phyloP scores from a whole-genome alignment of 768 basidiomycete species.

The Saitozyma sp. region DNA sequence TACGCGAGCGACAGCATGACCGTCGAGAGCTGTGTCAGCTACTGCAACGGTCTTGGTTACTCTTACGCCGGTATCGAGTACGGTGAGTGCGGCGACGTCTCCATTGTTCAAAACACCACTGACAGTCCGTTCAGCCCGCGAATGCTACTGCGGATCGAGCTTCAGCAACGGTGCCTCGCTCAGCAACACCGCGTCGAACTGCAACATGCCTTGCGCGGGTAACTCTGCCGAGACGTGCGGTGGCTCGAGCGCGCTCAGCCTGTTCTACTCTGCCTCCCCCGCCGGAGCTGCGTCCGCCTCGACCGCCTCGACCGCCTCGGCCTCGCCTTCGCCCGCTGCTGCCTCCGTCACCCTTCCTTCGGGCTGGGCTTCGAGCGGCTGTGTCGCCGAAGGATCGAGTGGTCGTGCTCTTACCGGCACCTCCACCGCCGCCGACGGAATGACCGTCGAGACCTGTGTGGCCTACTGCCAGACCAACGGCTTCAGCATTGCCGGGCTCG shows the following conservation, averaged over 20 bases:
- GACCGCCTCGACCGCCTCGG: slow-evolving; percentile 12
- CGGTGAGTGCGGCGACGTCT: slow-evolving; percentile 6
- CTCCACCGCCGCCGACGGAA: slow-evolving; percentile 18
- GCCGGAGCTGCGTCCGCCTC: background rate
- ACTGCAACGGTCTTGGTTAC: slow-evolving; percentile 23
- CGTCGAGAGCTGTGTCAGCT: slow-evolving; percentile 24
- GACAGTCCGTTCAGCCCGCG: slow-evolving; percentile 16
- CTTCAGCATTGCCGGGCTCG: slow-evolving; percentile 22
- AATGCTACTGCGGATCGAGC: slow-evolving; percentile 45
- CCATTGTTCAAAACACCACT: too few relatives aligned
- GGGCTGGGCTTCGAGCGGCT: background rate
- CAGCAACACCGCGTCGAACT: slow-evolving; percentile 17
- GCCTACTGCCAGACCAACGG: slow-evolving; percentile 30
- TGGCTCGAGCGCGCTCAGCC: slow-evolving; percentile 27
- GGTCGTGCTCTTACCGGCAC: slow-evolving; percentile 45
- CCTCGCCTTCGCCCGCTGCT: slow-evolving; percentile 14
- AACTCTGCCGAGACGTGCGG: slow-evolving; percentile 26
- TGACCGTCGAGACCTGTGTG: slow-evolving; percentile 37
- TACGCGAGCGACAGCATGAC: slow-evolving; percentile 33
- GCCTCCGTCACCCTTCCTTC: slow-evolving; percentile 8
- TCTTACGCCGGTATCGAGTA: slow-evolving; percentile 35
- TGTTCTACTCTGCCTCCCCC: slow-evolving; percentile 11
- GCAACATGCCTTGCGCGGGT: slow-evolving; percentile 44
- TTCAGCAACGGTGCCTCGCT: slow-evolving; percentile 32
- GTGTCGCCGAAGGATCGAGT: slow-evolving; percentile 25